A percentile compares a stretch with the other conserved stretches of the same genome.
phyloP scores from a whole-genome alignment of 2,329 filamentous ascomycete species.

The Penicillium olsonii region DNA sequence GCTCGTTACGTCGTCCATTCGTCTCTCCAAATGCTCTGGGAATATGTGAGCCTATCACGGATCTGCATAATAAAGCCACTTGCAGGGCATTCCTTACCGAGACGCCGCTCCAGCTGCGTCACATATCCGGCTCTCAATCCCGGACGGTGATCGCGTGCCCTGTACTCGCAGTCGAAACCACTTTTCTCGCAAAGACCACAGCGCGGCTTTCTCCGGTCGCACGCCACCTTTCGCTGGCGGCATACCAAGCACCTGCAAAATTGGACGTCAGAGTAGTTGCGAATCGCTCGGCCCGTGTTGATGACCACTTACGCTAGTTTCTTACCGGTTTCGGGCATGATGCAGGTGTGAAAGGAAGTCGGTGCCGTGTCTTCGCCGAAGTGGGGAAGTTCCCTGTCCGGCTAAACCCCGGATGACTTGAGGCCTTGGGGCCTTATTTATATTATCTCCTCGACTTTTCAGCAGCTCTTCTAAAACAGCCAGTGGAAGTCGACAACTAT shows the following conservation, averaged over 20 bases:
- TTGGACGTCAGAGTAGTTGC: neutral
- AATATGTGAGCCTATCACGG: neutral
- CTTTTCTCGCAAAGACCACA: constrained; percentile 2
- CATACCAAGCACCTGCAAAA: neutral
- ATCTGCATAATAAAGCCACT: neutral
- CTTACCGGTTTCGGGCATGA: neutral
- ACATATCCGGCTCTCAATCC: neutral
- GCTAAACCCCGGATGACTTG: neutral
- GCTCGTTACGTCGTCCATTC: neutral
- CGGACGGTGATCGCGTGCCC: neutral
- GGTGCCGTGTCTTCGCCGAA: neutral
- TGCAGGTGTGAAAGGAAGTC: neutral
- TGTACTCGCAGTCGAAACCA: neutral
- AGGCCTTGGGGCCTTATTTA: neutral
- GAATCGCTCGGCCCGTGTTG: neutral
- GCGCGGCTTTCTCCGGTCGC: neutral
- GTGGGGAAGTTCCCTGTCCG: neutral
- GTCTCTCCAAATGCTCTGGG: constrained; percentile 1
- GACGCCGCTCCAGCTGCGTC: neutral
- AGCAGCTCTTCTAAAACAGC: too few species aligned
- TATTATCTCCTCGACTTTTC: neutral
- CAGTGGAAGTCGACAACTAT: too few species aligned
- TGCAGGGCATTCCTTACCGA: neutral
- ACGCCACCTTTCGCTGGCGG: neutral
- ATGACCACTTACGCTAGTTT: neutral